Base-by-base conservation (phyloP, 2,329 filamentous ascomycete genomes). In the Pyrenochaeta sp. region DNA sequence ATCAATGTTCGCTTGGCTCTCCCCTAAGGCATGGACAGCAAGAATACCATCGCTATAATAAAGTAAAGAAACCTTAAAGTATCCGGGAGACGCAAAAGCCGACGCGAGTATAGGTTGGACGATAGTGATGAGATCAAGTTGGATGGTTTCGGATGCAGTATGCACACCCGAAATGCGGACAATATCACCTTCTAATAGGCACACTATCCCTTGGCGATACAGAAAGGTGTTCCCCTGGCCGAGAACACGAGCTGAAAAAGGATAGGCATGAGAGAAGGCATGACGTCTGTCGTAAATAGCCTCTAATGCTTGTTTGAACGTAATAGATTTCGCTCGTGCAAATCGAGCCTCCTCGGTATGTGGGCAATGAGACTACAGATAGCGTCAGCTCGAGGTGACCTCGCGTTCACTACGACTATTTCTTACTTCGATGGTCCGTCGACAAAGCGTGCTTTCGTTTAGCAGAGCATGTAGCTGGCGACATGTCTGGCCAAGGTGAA, bases 181-280 rank as follows among this genome's bases (percentile, higher is more conserved):
- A 37, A 75, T 78, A 46, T 78, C 76, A 50, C 82, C 80, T 40
- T 81, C 71, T 10, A 85, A 82, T 69, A 92, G 90, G 65, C 89
- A 91, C 15, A 93, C 77, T 10, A 86, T 81, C 5, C 90, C 89
- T 56, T 86, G 82, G 19, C 81, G 79, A 71, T 90, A 92, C 1
- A 88, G 73, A 73, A 89, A 91, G 3, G 82, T 80, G 25, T 86
- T 83, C 3, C 84, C 88, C 51, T 86, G 79, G 3, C 84, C 89
- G 32, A 92, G 70, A 0, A 88, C 78, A 2, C 83, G 84, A 15
- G 85, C 84, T 0, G 85, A 82, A 69, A 86, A 92, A 0, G 91
- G 91, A 32, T 81, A 77, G 5, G 87, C 88, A 24, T 81, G 82
- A 3, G 86, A 82, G 47, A 91, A 79, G 24, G 90, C 87, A 50